phyloP scores from a whole-genome alignment of 768 basidiomycete species.

The Rhodotorula babjevae region DNA sequence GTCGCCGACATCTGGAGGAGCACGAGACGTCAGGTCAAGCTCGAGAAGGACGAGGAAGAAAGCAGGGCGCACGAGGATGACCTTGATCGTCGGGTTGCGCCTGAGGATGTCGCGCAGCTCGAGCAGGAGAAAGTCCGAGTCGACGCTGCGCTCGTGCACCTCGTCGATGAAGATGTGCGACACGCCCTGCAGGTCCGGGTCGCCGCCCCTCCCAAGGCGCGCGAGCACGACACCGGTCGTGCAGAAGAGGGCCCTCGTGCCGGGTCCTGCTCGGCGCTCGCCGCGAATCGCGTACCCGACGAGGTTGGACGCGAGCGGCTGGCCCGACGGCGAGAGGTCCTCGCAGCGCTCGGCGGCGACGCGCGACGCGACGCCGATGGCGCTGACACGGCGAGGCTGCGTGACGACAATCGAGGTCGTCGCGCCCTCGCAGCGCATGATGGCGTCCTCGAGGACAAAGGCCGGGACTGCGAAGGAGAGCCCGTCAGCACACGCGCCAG shows the following conservation, averaged over 20 bases:
- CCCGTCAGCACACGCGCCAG: not conserved
- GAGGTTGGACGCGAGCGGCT: conserved; percentile 52
- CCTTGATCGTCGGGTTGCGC: conserved; percentile 62
- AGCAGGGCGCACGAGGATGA: conserved; percentile 54
- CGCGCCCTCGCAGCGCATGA: conserved; percentile 59
- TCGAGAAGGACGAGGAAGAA: not conserved
- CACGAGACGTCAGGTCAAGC: not conserved
- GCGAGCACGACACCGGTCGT: conserved; percentile 90
- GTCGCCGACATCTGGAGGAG: conserved; percentile 75
- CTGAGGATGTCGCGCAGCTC: conserved; percentile 71
- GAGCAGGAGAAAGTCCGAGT: conserved; percentile 81
- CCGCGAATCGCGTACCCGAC: conserved; percentile 88
- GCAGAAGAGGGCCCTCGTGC: conserved; percentile 77
- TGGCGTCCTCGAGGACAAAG: conserved; percentile 79
- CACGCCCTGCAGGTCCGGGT: conserved; percentile 60
- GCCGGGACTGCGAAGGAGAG: conserved; percentile 62
- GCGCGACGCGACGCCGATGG: conserved; percentile 78
- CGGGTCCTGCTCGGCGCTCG: conserved; percentile 62
- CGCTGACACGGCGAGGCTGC: conserved; percentile 82
- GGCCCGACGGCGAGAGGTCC: conserved; percentile 48
- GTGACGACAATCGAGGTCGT: conserved; percentile 73
- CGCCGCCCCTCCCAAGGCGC: conserved; percentile 64
- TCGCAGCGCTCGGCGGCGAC: conserved; percentile 67
- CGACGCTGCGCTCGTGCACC: conserved; percentile 88
- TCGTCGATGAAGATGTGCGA: conserved; percentile 89